These are phyloP conservation scores for Pseudotsuga menziesii DNA, from an alignment of 75 land plant genomes.

Conservation along the genomic window DNA sequence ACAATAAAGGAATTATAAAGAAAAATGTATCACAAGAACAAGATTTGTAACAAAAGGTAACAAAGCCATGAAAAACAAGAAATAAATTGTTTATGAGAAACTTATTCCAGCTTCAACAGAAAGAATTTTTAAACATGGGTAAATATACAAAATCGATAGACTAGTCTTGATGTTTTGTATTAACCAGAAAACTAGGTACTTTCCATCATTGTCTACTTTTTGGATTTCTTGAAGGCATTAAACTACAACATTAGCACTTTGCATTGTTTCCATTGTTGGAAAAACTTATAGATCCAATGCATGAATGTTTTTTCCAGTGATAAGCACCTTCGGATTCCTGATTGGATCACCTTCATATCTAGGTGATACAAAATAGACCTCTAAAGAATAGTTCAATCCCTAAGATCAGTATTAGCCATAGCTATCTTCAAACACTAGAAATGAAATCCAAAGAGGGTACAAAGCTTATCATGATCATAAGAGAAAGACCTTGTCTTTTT, in stretches of 20 bases:
- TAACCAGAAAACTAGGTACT: slow-evolving; percentile 97
- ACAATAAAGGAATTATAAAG: too few species aligned
- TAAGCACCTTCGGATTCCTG: slow-evolving; percentile 93
- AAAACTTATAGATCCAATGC: slow-evolving; percentile 95
- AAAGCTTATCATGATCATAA: slow-evolving; percentile 71
- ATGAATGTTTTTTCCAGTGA: slow-evolving; percentile 98
- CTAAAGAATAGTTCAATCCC: slow-evolving; percentile 82
- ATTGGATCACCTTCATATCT: slow-evolving; percentile 99
- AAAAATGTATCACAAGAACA: too few species aligned
- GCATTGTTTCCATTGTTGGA: slow-evolving; percentile 90
- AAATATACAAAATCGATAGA: slow-evolving; percentile 91
- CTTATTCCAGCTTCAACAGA: not conserved
- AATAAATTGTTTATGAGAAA: not conserved
- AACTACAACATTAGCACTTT: slow-evolving; percentile 90
- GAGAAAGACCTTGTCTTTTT: slow-evolving; percentile 64
- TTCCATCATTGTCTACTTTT: slow-evolving; percentile 82
- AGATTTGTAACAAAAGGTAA: not conserved
- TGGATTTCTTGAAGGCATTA: slow-evolving; percentile 90
- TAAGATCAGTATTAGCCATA: slow-evolving; percentile 91
- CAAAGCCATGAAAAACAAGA: not conserved
- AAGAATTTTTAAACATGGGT: not conserved
- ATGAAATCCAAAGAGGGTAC: slow-evolving; percentile 63
- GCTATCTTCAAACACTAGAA: slow-evolving; percentile 86
- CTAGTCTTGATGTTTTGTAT: slow-evolving; percentile 98
- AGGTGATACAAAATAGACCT: slow-evolving; percentile 92